These are phyloP conservation scores for Mycena chlorophos DNA, from an alignment of 768 basidiomycete genomes.

Conservation along the genomic window DNA sequence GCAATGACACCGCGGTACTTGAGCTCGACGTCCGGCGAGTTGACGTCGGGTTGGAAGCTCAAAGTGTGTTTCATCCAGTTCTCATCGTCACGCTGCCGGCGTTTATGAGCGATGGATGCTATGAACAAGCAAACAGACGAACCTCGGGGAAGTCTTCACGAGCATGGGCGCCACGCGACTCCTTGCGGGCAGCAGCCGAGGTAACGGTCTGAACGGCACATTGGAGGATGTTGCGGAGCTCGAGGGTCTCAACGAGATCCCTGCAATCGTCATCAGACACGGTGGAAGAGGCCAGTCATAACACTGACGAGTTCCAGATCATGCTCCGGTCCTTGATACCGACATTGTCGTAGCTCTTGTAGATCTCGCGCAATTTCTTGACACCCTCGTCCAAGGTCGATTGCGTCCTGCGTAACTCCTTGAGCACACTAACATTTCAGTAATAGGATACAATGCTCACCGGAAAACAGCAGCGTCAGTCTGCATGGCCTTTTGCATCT, in stretches of 20 bases:
- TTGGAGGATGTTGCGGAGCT: conserved; percentile 93
- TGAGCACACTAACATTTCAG: background rate
- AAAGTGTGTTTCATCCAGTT: conserved; percentile 96
- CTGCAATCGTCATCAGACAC: conserved; percentile 39
- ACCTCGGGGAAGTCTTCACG: conserved; percentile 98
- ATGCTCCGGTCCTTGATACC: conserved; percentile 97
- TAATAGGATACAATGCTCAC: conserved; percentile 33
- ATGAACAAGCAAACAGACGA: conserved; percentile 25
- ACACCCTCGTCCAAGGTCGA: conserved; percentile 90
- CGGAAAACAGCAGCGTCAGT: conserved; percentile 97
- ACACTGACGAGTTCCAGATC: conserved; percentile 99
- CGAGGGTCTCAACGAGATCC: conserved; percentile 95
- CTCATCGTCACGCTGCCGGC: conserved; percentile 79
- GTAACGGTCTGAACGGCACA: conserved; percentile 95
- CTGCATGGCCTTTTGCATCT: conserved; percentile 99
- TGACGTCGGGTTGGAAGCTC: conserved; percentile 82
- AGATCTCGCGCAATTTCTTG: conserved; percentile 78
- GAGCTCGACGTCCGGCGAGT: conserved; percentile 82
- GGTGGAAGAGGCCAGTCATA: background rate
- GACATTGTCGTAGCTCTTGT: conserved; percentile 86
- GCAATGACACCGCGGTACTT: conserved; percentile 86
- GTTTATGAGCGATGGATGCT: background rate
- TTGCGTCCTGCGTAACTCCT: conserved; percentile 64
- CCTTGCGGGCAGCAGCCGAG: conserved; percentile 89
- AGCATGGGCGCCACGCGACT: conserved; percentile 97